Evolutionary conservation across 768 basidiomycete species (phyloP), one percentile per base, ranked within the genome.

Genomic region (Tephrocybe sp.): DNA sequence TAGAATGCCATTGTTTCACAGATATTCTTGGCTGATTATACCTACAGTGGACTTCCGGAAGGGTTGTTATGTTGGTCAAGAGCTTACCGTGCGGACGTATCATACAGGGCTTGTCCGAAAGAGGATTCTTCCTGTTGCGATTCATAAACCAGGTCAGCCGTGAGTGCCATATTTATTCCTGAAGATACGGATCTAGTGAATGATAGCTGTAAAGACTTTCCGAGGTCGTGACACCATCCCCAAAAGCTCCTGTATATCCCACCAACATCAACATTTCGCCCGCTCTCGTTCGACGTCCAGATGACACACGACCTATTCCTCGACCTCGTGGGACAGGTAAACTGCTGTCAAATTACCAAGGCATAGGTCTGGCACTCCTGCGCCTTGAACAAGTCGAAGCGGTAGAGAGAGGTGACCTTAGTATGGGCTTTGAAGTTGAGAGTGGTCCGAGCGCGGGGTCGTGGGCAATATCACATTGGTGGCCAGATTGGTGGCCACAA

Each of bases 1-100:
- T 76, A 19, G 35, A 22, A 27, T 25, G 18, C 27, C 21, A 22
- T 27, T 40, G 19, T 45, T 11, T 25, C 36, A 21, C 3, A n/a
- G 19, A 27, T 38, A 19, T 45, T 11, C 16, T 31, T 50, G 32
- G 44, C 47, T 56, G 30, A 58, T 52, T 54, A 34, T 34, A 24
- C 53, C 21, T 55, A 13, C 36, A 76, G 95, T 98, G 64, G 93
- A 98, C 68, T 98, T 97, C 66, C 76, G 91, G 49, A 99, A 99
- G 71, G 97, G 97, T 2, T 99, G 97, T 64, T 98, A 98, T 62
- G 87, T 98, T 5, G 97, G 97, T 8, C 97, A 99, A 74, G 97
- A 98, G 61, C 75, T 98, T 32, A 98, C 95, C 0, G 95, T 97
- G 5, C 82, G 97, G 44, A 98, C 96, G 30, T 96, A 96, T 66